phyloP scores from a whole-genome alignment of 2,329 filamentous ascomycete species.

The Hypoxylon sp. region DNA sequence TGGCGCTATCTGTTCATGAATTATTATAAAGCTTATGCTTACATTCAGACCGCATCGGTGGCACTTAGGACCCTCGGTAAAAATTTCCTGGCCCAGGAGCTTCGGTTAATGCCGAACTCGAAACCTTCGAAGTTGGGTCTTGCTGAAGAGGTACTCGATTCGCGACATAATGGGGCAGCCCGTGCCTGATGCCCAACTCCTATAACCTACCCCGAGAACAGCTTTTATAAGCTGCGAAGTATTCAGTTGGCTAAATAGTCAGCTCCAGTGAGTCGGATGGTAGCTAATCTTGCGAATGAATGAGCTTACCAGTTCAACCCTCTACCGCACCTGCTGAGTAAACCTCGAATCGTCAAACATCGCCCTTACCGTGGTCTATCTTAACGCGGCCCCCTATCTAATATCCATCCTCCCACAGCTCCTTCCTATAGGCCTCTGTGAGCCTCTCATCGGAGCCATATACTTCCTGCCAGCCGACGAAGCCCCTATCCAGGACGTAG shows the following conservation, averaged over 20 bases:
- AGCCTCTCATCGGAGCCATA: conserved; percentile 82
- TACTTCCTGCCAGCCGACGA: conserved; percentile 88
- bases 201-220: neutral
- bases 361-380: neutral
- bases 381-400: conserved; percentile 39
- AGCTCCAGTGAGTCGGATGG: neutral
- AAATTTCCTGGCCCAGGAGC: neutral
- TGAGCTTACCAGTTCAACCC: conserved; percentile 3
- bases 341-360: neutral
- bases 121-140: too few species aligned
- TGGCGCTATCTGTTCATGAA: neutral
- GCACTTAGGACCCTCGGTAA: neutral
- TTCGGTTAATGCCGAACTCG: neutral
- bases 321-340: neutral
- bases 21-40: neutral
- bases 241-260: neutral
- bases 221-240: neutral
- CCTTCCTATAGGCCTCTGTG: conserved; percentile 86
- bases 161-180: too few species aligned
- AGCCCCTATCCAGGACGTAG: conserved; percentile 85
- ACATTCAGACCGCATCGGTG: neutral
- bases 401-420: conserved; percentile 80
- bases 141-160: too few species aligned
- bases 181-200: neutral
- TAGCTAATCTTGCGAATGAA: neutral